Evolutionary conservation across 768 basidiomycete species (phyloP).

Genomic region (Favolaschia claudopus): DNA sequence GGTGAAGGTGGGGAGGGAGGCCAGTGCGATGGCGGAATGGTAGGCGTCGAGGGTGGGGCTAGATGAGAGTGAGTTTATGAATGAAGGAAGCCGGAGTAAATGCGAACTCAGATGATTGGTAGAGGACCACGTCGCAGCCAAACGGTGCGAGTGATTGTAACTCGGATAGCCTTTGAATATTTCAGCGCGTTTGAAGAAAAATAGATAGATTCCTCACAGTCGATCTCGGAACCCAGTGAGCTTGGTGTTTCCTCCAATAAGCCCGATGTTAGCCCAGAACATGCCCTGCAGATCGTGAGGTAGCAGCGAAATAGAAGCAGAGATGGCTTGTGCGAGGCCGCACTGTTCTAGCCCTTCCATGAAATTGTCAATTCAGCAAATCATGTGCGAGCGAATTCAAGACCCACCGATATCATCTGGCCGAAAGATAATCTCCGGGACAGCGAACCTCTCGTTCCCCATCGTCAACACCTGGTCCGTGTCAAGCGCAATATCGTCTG

Average conservation of each 20-base stretch:
- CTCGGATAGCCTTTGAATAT: conserved; percentile 69
- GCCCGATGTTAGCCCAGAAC: conserved; percentile 95
- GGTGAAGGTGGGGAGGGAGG: conserved; percentile 57
- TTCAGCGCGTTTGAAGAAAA: conserved; percentile 5
- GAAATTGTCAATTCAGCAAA: conserved; percentile 8
- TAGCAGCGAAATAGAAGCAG: conserved; percentile 75
- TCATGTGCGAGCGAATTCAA: conserved; percentile 13
- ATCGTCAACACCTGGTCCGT: conserved; percentile 79
- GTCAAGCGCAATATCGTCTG: conserved; percentile 60
- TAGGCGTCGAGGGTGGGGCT: conserved; percentile 77
- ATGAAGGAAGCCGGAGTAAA: conserved; percentile 5
- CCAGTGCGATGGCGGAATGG: conserved; percentile 65
- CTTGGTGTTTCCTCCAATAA: conserved; percentile 85
- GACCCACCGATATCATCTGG: conserved; percentile 87
- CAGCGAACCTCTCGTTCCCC: conserved; percentile 90
- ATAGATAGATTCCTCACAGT: conserved; percentile 62
- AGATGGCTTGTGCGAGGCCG: conserved; percentile 80
- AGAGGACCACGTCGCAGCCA: conserved; percentile 78
- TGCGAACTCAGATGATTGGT: conserved; percentile 78
- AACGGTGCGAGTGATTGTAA: conserved; percentile 83
- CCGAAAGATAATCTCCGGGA: conserved; percentile 92
- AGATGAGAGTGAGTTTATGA: conserved; percentile 21
- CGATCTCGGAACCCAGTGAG: conserved; percentile 77
- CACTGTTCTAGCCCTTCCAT: conserved; percentile 76
- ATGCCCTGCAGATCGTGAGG: conserved; percentile 87